phyloP scores from a whole-genome alignment of 164 flowering plant genomes.

The Euptelea pleiosperma region DNA sequence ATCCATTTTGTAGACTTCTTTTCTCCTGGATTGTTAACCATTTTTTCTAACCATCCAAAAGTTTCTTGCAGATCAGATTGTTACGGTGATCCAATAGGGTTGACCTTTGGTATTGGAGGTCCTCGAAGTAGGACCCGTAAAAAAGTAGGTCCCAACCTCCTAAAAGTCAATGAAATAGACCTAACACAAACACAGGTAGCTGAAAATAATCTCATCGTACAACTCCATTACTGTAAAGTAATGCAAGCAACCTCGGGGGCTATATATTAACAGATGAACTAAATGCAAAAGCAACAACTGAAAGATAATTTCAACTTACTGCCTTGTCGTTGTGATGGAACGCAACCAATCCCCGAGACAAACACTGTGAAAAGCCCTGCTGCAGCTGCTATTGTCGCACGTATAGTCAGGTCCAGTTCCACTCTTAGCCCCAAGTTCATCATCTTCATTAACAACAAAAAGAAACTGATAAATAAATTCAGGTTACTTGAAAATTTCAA shows the following conservation, averaged over 20 bases:
- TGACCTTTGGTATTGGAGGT: background rate
- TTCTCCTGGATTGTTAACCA: too few relatives aligned
- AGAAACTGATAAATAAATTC: background rate
- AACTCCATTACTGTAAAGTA: background rate
- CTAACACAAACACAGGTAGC: background rate
- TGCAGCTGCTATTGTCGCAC: constrained; percentile 71
- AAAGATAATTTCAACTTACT: constrained; percentile 43
- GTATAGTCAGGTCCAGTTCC: constrained; percentile 67
- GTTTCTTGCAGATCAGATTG: too few relatives aligned
- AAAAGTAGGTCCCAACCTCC: background rate
- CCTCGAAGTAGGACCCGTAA: background rate
- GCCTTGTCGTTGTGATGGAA: constrained; percentile 80
- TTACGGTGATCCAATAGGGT: too few relatives aligned
- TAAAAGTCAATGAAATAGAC: background rate
- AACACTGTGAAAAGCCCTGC: constrained; percentile 63
- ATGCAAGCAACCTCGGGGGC: too few relatives aligned
- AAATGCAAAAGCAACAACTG: background rate
- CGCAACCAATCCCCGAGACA: constrained; percentile 87
- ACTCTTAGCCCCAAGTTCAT: constrained; percentile 66
- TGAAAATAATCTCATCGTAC: background rate
- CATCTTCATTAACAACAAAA: constrained; percentile 40
- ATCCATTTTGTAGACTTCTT: background rate
- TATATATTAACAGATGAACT: background rate
- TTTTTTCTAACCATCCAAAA: too few relatives aligned
- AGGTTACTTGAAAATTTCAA: background rate